phyloP scores from a whole-genome alignment of 2,329 filamentous ascomycete species.

The Exophiala sideris region DNA sequence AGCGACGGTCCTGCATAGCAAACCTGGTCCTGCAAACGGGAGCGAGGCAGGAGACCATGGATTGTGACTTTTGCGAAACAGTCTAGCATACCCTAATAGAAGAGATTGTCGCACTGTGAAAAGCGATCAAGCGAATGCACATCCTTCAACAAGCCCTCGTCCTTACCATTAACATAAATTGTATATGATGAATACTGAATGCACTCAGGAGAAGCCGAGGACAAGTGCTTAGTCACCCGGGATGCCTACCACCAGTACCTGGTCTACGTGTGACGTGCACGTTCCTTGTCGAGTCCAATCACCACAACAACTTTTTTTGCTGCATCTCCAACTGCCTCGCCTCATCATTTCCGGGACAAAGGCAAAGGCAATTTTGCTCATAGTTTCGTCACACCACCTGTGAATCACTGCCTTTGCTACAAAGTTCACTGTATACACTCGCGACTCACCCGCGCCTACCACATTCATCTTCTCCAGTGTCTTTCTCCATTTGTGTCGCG shows the following conservation, averaged over 20 bases:
- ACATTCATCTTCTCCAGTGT: neutral
- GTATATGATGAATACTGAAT: no score
- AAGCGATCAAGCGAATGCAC: no score
- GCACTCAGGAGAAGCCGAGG: neutral
- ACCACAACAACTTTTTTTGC: slow-evolving; percentile 2
- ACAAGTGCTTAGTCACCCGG: neutral
- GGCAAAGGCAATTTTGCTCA: neutral
- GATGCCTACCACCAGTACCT: neutral
- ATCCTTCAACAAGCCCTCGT: no score
- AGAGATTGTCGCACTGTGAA: no score
- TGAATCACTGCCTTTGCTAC: neutral
- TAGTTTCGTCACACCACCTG: neutral
- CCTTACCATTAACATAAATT: no score
- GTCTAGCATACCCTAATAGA: no score
- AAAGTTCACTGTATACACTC: neutral
- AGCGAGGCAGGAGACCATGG: no score
- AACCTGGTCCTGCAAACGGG: no score
- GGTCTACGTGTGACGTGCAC: no score
- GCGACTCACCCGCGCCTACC: neutral
- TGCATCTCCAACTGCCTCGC: neutral
- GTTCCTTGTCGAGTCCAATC: slow-evolving; percentile 3
- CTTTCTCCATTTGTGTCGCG: neutral
- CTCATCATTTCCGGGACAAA: neutral
- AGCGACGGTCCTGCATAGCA: no score
- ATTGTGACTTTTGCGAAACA: no score